Evolutionary conservation across 2,329 filamentous ascomycete genomes (phyloP).

Genomic region (Aspergillus tamarii): DNA sequence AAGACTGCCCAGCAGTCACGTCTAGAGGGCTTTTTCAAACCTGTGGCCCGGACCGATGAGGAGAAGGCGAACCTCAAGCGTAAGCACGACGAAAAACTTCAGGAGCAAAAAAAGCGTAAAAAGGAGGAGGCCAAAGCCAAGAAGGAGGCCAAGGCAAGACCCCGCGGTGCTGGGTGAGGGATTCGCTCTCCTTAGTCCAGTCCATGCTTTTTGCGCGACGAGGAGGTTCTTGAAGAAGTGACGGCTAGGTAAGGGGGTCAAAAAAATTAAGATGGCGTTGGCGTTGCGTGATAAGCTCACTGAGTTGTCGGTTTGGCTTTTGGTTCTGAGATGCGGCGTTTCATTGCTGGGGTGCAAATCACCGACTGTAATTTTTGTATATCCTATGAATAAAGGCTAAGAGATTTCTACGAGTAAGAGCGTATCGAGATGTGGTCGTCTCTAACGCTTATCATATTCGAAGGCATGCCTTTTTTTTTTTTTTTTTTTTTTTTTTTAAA

Average conservation of each 20-base stretch:
- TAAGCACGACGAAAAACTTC: slow-evolving; percentile 89
- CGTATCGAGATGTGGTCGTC: neutral
- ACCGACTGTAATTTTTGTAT: neutral
- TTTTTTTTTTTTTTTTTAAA: neutral
- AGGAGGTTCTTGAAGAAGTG: neutral
- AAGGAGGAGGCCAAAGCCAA: slow-evolving; percentile 97
- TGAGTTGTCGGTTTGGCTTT: neutral
- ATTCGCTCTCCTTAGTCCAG: neutral
- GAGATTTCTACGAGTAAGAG: neutral
- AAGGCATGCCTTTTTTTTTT: neutral
- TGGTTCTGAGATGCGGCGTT: neutral
- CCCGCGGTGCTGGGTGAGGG: slow-evolving; percentile 60
- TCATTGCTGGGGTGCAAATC: neutral
- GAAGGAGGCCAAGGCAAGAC: slow-evolving; percentile 86
- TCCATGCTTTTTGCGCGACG: neutral
- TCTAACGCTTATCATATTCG: neutral
- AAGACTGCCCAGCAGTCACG: slow-evolving; percentile 90
- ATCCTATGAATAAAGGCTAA: neutral
- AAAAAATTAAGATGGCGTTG: slow-evolving; percentile 1
- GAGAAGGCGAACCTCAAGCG: slow-evolving; percentile 86
- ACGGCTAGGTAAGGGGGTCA: neutral
- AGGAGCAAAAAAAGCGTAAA: slow-evolving; percentile 91
- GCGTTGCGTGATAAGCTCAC: neutral
- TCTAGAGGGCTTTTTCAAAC: slow-evolving; percentile 96
- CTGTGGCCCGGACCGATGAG: slow-evolving; percentile 81